Percentiles rank a stretch among this genome's conserved stretches.
Evolutionary conservation across 805 yeast species (phyloP).

Genomic region (Brettanomyces nanus): DNA sequence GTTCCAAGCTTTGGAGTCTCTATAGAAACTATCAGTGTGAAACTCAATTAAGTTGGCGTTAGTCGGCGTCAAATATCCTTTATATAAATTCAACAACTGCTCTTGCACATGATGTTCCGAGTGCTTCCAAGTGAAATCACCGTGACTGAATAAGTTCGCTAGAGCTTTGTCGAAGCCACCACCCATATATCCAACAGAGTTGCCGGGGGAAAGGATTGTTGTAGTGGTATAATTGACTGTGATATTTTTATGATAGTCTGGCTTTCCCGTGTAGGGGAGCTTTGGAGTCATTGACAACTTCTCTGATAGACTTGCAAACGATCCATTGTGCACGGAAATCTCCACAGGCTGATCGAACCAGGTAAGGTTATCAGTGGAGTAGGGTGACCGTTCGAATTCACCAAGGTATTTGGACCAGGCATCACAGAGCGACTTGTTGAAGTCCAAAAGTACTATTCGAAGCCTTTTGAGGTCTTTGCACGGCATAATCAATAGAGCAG

Average conservation of each 20-base stretch:
- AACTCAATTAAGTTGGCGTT: constrained; percentile 25
- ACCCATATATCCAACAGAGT: constrained; percentile 40
- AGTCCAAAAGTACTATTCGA: constrained; percentile 17
- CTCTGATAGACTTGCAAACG: constrained; percentile 9
- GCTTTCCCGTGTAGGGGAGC: constrained; percentile 4
- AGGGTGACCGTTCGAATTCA: constrained; percentile 8
- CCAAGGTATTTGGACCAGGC: constrained; percentile 13
- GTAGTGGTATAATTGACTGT: constrained; percentile 13
- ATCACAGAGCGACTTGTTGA: constrained; percentile 13
- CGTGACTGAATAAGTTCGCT: constrained; percentile 20
- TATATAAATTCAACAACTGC: constrained; percentile 8
- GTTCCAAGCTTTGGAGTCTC: constrained; percentile 23
- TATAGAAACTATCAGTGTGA: constrained; percentile 10
- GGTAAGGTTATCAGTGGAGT: constrained; percentile 5
- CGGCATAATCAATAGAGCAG: constrained; percentile 3
- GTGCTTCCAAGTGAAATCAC: constrained; percentile 8
- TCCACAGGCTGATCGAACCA: constrained; percentile 17
- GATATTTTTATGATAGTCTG: constrained; percentile 8
- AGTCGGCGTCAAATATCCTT: constrained; percentile 28
- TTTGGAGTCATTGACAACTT: constrained; percentile 7
- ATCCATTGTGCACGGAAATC: constrained; percentile 14
- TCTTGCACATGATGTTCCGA: constrained; percentile 19
- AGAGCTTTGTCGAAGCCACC: constrained; percentile 42
- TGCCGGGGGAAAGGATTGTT: constrained; percentile 43
- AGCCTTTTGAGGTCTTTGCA: constrained; percentile 5